phyloP scores from a whole-genome alignment of 2,329 filamentous ascomycete species.

The Calonectria pseudoturangicola region DNA sequence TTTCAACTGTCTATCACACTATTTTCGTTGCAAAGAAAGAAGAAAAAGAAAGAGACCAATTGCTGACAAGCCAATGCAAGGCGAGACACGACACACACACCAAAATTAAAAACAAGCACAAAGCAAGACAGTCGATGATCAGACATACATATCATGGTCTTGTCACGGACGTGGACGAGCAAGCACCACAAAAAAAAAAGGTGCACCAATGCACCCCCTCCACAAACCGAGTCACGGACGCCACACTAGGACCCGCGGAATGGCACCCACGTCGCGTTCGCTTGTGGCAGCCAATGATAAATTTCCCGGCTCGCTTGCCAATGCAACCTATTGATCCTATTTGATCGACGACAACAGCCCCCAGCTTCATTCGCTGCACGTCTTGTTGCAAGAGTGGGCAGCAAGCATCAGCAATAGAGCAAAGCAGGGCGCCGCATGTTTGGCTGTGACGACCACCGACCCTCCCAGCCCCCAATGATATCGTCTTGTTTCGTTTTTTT shows the following conservation, averaged over 20 bases:
- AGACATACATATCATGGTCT: conserved; percentile 8
- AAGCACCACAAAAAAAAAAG: conserved; percentile 17
- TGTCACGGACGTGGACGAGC: conserved; percentile 8
- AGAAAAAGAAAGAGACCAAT: too few relatives aligned
- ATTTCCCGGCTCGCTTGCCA: conserved; percentile 56
- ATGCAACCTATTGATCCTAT: conserved; percentile 48
- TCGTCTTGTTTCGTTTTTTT: conserved; percentile 9
- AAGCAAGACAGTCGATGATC: conserved; percentile 18
- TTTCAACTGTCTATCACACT: background rate
- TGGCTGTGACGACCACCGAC: background rate
- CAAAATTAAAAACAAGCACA: conserved; percentile 4
- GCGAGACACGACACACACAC: conserved; percentile 4
- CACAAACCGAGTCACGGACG: conserved; percentile 22
- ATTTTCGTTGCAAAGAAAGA: background rate
- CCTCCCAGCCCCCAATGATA: conserved; percentile 12
- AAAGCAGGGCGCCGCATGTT: conserved; percentile 6
- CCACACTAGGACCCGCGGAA: conserved; percentile 48
- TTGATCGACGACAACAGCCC: conserved; percentile 30
- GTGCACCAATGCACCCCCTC: conserved; percentile 22
- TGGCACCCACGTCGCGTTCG: conserved; percentile 51
- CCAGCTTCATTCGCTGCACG: conserved; percentile 25
- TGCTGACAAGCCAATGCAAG: background rate
- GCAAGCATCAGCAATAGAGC: conserved; percentile 18
- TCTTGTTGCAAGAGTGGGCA: conserved; percentile 25
- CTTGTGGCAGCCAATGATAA: conserved; percentile 56